A percentile compares a stretch with the other conserved stretches of the same genome.
Conservation (phyloP, 2,329 filamentous ascomycete genomes). For the Exophiala xenobiotica region DNA sequence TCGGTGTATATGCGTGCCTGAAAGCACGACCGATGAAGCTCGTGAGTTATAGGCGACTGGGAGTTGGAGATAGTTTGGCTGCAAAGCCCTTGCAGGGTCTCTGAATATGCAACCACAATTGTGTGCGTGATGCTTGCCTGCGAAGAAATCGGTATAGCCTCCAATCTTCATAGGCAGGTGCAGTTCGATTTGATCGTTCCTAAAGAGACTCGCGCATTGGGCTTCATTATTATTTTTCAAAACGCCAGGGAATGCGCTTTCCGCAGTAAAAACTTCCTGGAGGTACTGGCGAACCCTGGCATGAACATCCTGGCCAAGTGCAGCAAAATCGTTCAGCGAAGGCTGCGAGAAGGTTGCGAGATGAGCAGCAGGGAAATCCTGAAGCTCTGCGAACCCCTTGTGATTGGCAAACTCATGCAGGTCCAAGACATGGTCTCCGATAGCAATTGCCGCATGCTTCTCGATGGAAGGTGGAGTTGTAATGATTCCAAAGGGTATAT, state of each 20-base stretch:
- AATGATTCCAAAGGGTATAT: slow-evolving; percentile 57
- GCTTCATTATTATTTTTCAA: slow-evolving; percentile 62
- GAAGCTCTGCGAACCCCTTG: slow-evolving; percentile 60
- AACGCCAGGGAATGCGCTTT: slow-evolving; percentile 60
- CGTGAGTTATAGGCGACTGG: slow-evolving; percentile 24
- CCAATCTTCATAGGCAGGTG: slow-evolving; percentile 57
- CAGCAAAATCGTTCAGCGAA: slow-evolving; percentile 71
- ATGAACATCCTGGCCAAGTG: slow-evolving; percentile 66
- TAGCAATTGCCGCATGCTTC: slow-evolving; percentile 7
- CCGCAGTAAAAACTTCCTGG: slow-evolving; percentile 62
- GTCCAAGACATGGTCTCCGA: slow-evolving; percentile 14
- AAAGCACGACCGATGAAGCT: slow-evolving; percentile 72
- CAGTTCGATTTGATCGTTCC: slow-evolving; percentile 54
- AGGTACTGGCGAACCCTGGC: slow-evolving; percentile 65
- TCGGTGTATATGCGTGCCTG: slow-evolving; percentile 50
- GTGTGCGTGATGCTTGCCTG: slow-evolving; percentile 12
- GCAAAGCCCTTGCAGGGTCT: slow-evolving; percentile 34
- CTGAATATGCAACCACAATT: slow-evolving; percentile 6
- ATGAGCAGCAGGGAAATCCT: slow-evolving; percentile 46
- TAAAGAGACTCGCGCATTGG: slow-evolving; percentile 59
- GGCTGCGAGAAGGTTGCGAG: slow-evolving; percentile 62
- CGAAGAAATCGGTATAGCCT: slow-evolving; percentile 60
- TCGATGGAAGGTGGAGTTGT: slow-evolving; percentile 34
- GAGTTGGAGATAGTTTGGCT: slow-evolving; percentile 13
- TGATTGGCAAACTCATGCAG: slow-evolving; percentile 37